These are phyloP conservation scores for Lasiodiplodia citricola DNA, from an alignment of 2,329 filamentous ascomycete species.

Conservation along the genomic window DNA sequence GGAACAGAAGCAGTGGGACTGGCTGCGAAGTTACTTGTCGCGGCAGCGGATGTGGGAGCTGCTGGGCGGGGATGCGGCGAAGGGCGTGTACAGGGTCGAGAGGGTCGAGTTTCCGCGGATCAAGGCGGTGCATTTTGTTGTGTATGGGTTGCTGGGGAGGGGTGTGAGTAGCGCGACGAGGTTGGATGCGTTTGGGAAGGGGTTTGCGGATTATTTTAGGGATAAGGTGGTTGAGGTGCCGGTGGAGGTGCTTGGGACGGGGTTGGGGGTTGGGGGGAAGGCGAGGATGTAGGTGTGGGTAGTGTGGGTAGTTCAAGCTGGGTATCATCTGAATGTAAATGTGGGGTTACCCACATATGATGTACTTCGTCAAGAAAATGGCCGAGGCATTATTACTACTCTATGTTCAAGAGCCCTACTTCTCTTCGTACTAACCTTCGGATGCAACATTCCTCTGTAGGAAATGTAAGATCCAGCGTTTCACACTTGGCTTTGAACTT, in stretches of 20 bases:
- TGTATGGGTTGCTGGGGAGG: constrained; percentile 53
- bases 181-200: constrained; percentile 53
- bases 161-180: constrained; percentile 53
- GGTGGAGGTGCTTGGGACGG: constrained; percentile 35
- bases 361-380: no score
- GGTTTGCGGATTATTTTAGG: constrained; percentile 57
- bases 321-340: no score
- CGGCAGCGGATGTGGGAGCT: constrained; percentile 45
- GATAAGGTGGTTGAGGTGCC: constrained; percentile 52
- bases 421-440: no score
- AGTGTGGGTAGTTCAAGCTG: no score
- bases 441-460: no score
- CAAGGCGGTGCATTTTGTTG: constrained; percentile 54
- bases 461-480: no score
- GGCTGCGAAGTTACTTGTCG: constrained; percentile 44
- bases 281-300: not conserved
- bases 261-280: not conserved
- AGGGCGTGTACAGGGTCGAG: constrained; percentile 47
- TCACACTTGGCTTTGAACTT: no score
- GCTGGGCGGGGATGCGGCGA: constrained; percentile 52
- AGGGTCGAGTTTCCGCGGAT: constrained; percentile 55
- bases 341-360: no score
- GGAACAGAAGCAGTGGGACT: constrained; percentile 48
- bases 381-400: no score
- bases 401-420: no score